Evolutionary conservation across 768 basidiomycete genomes (phyloP).

Genomic region (Gloeopeniophorella convolvens): DNA sequence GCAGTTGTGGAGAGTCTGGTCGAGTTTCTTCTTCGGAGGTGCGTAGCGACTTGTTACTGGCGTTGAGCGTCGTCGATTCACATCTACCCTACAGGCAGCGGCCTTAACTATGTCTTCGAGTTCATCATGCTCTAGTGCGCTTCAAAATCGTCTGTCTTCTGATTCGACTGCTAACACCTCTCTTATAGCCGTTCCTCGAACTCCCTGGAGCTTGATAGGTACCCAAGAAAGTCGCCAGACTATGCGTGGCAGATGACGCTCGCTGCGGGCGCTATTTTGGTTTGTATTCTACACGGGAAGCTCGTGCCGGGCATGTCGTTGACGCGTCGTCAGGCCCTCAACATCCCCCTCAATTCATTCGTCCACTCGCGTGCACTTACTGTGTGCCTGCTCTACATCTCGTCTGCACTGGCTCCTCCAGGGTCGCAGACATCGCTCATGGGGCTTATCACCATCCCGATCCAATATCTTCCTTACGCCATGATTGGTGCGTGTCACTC

Average conservation of each 20-base stretch:
- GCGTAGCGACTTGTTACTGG: background rate
- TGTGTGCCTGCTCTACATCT: conserved; percentile 61
- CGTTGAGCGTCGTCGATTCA: background rate
- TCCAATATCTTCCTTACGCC: conserved; percentile 67
- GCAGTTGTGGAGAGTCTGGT: conserved; percentile 68
- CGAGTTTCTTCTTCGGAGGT: conserved; percentile 72
- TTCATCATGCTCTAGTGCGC: conserved; percentile 63
- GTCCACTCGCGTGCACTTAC: conserved; percentile 62
- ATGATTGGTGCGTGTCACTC: conserved; percentile 40
- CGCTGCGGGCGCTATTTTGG: conserved; percentile 50
- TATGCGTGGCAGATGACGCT: conserved; percentile 68
- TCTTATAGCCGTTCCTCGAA: conserved; percentile 54
- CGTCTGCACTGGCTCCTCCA: conserved; percentile 56
- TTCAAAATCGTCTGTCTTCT: conserved; percentile 15
- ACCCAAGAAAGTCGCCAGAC: conserved; percentile 56
- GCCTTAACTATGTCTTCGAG: conserved; percentile 57
- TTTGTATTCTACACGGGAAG: conserved; percentile 25
- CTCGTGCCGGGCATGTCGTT: background rate
- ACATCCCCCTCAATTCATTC: conserved; percentile 50
- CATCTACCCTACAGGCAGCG: conserved; percentile 33
- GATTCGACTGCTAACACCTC: background rate
- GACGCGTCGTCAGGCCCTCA: conserved; percentile 36
- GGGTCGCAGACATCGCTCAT: conserved; percentile 67
- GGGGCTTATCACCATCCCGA: conserved; percentile 70
- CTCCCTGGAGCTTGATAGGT: conserved; percentile 58